phyloP scores from a whole-genome alignment of 768 basidiomycete species.

The Pluteus cervinus region DNA sequence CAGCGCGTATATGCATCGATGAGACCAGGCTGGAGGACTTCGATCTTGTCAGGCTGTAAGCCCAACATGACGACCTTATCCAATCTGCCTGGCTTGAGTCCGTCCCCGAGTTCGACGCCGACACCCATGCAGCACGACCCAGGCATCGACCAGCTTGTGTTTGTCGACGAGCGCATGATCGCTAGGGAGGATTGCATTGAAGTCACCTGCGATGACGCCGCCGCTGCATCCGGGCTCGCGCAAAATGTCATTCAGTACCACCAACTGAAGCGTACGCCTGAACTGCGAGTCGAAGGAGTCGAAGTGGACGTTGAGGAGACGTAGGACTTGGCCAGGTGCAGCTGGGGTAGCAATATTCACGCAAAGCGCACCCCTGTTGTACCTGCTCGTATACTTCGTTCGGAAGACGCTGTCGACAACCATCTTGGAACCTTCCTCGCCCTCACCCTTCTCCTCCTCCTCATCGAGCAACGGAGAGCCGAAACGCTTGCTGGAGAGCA shows the following conservation, averaged over 20 bases:
- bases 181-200: conserved; percentile 25
- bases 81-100: conserved; percentile 14
- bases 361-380: no score
- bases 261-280: conserved; percentile 14
- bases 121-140: conserved; percentile 15
- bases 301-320: no score
- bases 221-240: conserved; percentile 29
- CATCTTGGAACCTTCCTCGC: no score
- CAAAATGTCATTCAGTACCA: conserved; percentile 20
- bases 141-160: conserved; percentile 26
- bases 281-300: no score
- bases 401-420: no score
- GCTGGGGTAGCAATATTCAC: no score
- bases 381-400: no score
- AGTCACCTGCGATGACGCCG: conserved; percentile 31
- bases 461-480: no score
- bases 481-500: no score
- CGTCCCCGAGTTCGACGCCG: conserved; percentile 3
- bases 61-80: conserved; percentile 26
- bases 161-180: conserved; percentile 23
- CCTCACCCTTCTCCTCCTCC: no score
- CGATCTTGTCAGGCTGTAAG: conserved; percentile 16
- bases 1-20: conserved; percentile 12
- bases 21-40: conserved; percentile 19
- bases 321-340: no score